Evolutionary conservation across 805 yeast species (phyloP), one percentile per base, ranked within the genome.

Genomic region (Pichia nakasei): DNA sequence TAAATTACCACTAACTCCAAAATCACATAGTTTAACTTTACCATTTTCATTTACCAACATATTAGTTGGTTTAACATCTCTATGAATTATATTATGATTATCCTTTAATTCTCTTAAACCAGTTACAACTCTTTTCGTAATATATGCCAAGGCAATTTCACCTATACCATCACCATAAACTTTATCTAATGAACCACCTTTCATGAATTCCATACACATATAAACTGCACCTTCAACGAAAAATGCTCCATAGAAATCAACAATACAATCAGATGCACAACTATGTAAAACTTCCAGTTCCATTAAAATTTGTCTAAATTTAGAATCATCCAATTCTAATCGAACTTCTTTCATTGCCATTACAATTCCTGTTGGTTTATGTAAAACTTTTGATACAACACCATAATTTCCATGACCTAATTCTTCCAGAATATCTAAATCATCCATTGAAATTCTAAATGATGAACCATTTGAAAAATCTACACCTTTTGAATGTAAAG

Each of bases 321-420:
- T 88, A n/a, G 85, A 74, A 56, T 91, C 97, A 58, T 93, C 97
- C 48, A 93, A 71, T 60, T 91, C 97, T 38, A 93, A 67, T 43
- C 96, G 70, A 37, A 93, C 96, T 61, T 93, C 97, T 63, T 93
- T 93, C 94, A 93, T 87, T 2, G 97, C 97, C 97, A 93, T 88
- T 18, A 80, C 65, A 18, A 91, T 84, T 19, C 87, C 85, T 0
- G 96, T 88, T 12, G 97, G 97, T 57, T 81, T 86, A 63, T 93
- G 97, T 37, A 86, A 66, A 3, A 91, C 98, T 63, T 88, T 89
- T 20, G 89, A 78, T 8, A 93, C 98, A 1, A 95, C 85, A 43
- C 98, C 98, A 63, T 93, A 93, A 65, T 93, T 93, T 9, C 98
- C 98, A 38, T 91, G 76, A 2, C 98, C 98, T 38, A 93, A 68